Evolutionary conservation across 495 filamentous ascomycete species (phyloP), one percentile per base, ranked within the genome.

Genomic region (Mytilinidion resinicola): DNA sequence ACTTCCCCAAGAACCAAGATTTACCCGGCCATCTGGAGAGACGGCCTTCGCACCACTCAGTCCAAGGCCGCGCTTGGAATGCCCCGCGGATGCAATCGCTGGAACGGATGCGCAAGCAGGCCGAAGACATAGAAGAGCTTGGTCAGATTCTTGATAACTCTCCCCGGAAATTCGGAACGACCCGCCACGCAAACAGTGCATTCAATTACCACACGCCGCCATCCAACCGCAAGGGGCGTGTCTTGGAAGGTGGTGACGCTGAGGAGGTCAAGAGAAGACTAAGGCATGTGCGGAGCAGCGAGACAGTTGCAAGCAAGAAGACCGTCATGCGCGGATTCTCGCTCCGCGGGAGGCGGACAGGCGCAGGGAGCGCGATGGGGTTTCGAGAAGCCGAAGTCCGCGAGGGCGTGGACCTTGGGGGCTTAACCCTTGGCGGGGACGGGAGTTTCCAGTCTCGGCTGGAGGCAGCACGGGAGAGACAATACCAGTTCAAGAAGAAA

Each of bases 41-140:
- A 3, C 62, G 63, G 9, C 57, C 69, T 20, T 72, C 68, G 3
- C 66, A 59, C 19, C 66, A 59, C n/a, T 61, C 62, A 1, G 57
- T 72, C 8, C 72, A 73, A 62, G 72, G 72, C 9, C 72, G 70
- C 5, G 72, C 72, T 0, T 75, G 74, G 54, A 69, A 70, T 9
- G 72, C 72, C 1, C 72, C 72, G 15, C 57, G 72, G 9, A 64
- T 65, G 54, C 70, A 73, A 49, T 73, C 69, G 0, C 58, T 73
- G 0, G 72, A 74, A 11, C 70, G 70, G 19, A 63, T 67, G 54
- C 69, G 70, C 7, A 60, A 63, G 4, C 54, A 67, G 47, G 55
- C 59, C 43, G 67, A 66, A 14, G 68, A 73, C 9, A 15, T 73
- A 10, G 55, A 65, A 44, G 58, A 67, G 10, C 53, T 75, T 9